phyloP scores from a whole-genome alignment of 2,329 filamentous ascomycete genomes.

The Sclerotinia trifoliorum region DNA sequence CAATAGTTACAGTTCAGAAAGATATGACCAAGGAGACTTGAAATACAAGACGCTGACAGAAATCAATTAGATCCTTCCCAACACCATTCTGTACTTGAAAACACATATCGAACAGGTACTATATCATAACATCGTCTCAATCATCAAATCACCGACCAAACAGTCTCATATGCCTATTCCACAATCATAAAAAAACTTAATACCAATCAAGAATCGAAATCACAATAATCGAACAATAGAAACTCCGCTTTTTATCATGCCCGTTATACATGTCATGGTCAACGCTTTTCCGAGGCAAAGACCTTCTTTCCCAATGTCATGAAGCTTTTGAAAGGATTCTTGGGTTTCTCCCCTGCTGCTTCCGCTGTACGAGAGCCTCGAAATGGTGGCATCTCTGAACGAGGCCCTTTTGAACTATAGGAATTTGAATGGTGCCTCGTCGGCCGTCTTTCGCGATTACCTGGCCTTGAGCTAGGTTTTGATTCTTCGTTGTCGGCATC shows the following conservation, averaged over 20 bases:
- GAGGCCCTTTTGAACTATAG: slow-evolving; percentile 14
- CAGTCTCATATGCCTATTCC: not conserved
- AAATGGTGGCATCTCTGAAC: not conserved
- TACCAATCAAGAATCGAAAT: slow-evolving; percentile 19
- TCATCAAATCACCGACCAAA: slow-evolving; percentile 3
- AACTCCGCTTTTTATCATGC: slow-evolving; percentile 4
- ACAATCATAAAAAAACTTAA: slow-evolving; percentile 20
- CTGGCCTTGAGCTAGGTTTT: slow-evolving; percentile 1
- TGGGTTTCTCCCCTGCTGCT: slow-evolving; percentile 18
- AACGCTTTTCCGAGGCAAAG: slow-evolving; percentile 19
- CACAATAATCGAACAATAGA: slow-evolving; percentile 13
- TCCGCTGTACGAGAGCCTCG: slow-evolving; percentile 9
- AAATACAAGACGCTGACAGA: slow-evolving; percentile 17
- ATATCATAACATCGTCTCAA: slow-evolving; percentile 15
- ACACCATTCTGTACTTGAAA: slow-evolving; percentile 4
- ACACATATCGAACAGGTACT: slow-evolving; percentile 10
- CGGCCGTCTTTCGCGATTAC: slow-evolving; percentile 12
- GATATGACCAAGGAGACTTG: slow-evolving; percentile 2
- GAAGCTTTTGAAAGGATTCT: slow-evolving; percentile 19
- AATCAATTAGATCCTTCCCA: slow-evolving; percentile 9
- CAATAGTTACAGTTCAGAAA: slow-evolving; percentile 9
- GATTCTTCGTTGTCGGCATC: slow-evolving; percentile 14
- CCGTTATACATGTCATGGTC: slow-evolving; percentile 10
- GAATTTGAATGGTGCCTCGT: slow-evolving; percentile 12
- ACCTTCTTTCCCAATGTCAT: slow-evolving; percentile 23